Evolutionary conservation across 129 eudicot genomes (phyloP), one percentile per base, ranked within the genome.

Genomic region (Scalesia atractyloides): DNA sequence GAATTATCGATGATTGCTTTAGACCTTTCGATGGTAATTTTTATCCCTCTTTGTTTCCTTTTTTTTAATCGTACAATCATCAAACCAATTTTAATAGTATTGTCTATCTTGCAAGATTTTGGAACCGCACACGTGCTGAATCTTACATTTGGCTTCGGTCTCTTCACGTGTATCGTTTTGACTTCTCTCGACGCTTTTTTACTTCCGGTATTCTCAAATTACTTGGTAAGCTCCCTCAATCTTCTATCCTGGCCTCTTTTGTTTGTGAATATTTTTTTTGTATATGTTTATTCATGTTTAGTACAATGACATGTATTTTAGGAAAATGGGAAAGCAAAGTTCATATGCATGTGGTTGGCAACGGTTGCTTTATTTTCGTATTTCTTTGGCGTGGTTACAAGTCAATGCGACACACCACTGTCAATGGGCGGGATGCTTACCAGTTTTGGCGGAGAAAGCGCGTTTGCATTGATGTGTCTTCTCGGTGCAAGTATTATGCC

Each of bases 401-500:
- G 90, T 84, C 97, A 87, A 72, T 77, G 86, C 1, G 97, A 85
- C 52, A 76, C 79, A 39, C 70, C 95, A 8, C 19, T 82, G 47
- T 86, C 90, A 5, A 13, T 77, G 39, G 94, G 83, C 46, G 86
- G 88, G 82, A 66, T 73, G 63, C 73, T 79, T 72, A 73, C 79
- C 4, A 82, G 66, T 66, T 80, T 89, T 59, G 86, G 79, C 54
- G 98, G 98, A 66, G 98, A 89, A 78, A 93, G 82, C 79, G 90
- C 78, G 16, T 84, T 84, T 81, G 90, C 86, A 5, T 72, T 93
- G 70, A 87, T 93, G 97, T 77, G 97, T 82, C 87, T 93, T 56
- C 97, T 93, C 36, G 98, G 98, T 78, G 87, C 98, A 72, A 89
- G 82, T 72, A 82, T 93, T 24, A 87, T 89, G 96, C 98, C 98